These are phyloP conservation scores for Raphanus raphanistrum DNA, from an alignment of 345 rosid species.

Conservation along the genomic window DNA sequence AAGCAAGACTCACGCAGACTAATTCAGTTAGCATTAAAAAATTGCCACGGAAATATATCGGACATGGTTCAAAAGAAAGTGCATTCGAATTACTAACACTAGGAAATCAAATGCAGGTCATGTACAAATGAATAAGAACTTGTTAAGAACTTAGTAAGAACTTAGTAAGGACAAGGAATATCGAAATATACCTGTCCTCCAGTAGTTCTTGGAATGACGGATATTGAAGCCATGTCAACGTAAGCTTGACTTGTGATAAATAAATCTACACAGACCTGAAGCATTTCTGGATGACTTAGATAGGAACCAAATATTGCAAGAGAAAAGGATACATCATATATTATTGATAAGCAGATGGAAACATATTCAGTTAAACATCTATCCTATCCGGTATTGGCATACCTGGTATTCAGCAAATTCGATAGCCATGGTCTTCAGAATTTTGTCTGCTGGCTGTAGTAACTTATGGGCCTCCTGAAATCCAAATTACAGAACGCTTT, in stretches of 20 bases:
- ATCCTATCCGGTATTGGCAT: constrained; percentile 5
- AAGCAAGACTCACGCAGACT: not conserved
- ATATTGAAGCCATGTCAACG: constrained; percentile 84
- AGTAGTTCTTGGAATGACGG: constrained; percentile 84
- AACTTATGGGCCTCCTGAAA: constrained; percentile 92
- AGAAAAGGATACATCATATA: not conserved
- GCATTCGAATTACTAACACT: not conserved
- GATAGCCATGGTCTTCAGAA: constrained; percentile 87
- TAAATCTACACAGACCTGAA: constrained; percentile 93
- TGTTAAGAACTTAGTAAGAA: not conserved
- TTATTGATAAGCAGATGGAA: constrained; percentile 13
- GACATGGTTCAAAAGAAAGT: not conserved
- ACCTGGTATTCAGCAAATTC: constrained; percentile 99
- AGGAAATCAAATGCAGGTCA: not conserved
- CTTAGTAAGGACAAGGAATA: constrained; percentile 18
- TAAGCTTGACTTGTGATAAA: constrained; percentile 86
- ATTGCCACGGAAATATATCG: not conserved
- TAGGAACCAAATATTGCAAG: constrained; percentile 30
- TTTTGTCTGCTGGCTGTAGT: constrained; percentile 90
- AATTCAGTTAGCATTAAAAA: not conserved
- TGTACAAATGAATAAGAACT: not conserved
- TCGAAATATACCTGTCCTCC: constrained; percentile 81
- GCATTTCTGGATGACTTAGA: constrained; percentile 18
- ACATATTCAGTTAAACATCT: not conserved
- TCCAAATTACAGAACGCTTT: constrained; percentile 2